phyloP scores from a whole-genome alignment of 148 eudicot species.

The Drosera capensis region DNA sequence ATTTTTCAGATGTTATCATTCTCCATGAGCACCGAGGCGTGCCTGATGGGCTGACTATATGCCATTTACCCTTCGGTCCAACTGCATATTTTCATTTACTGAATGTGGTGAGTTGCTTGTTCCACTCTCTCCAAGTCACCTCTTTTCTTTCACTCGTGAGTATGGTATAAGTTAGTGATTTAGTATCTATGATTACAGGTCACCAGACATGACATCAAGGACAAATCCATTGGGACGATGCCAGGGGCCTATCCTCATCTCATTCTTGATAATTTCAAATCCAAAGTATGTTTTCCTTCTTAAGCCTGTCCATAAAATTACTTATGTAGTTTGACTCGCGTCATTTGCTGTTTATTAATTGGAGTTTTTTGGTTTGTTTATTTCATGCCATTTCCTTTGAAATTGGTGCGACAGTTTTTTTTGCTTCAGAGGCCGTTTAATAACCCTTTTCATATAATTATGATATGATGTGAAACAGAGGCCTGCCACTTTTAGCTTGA shows the following conservation, averaged over 20 bases:
- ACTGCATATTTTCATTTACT: conserved; percentile 86
- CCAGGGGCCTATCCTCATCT: conserved; percentile 91
- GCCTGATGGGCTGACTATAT: conserved; percentile 74
- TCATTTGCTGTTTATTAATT: too few species aligned
- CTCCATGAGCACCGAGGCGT: conserved; percentile 98
- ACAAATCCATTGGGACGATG: conserved; percentile 91
- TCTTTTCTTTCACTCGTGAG: conserved; percentile 1
- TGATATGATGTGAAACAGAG: too few species aligned
- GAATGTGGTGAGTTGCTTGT: conserved; percentile 63
- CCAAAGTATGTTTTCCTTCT: conserved; percentile 32
- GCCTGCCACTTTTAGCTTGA: too few species aligned
- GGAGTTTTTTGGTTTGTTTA: too few species aligned
- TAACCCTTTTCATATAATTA: too few species aligned
- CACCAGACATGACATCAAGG: conserved; percentile 93
- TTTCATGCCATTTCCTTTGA: too few species aligned
- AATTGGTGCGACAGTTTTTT: too few species aligned
- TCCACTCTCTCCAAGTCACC: conserved; percentile 3
- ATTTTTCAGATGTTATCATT: conserved; percentile 71
- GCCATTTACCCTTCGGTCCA: conserved; percentile 95
- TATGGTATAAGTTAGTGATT: too few species aligned
- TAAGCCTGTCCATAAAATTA: neutral
- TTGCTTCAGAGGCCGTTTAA: too few species aligned
- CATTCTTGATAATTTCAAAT: conserved; percentile 58
- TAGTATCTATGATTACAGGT: too few species aligned
- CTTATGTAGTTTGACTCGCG: neutral